Conservation (phyloP, 805 yeast species). For the Lachancea nothofagi region DNA sequence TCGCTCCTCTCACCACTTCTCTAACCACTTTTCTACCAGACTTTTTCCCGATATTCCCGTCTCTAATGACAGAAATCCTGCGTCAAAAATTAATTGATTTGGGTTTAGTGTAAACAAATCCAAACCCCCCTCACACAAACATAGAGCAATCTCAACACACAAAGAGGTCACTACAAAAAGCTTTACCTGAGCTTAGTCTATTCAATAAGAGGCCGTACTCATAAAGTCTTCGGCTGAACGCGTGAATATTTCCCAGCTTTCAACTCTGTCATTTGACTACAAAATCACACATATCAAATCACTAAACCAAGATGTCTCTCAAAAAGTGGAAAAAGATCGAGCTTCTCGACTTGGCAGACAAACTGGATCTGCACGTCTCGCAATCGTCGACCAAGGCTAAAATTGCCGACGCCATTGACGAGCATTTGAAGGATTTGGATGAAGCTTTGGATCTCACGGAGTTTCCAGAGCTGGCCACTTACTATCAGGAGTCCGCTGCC, state of each 20-base stretch:
- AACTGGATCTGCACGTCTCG: slow-evolving; percentile 18
- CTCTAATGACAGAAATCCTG: neutral
- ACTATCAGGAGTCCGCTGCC: slow-evolving; percentile 14
- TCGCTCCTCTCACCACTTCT: too few species aligned
- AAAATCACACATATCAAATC: neutral
- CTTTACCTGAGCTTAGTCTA: too few species aligned
- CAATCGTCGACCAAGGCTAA: slow-evolving; percentile 19
- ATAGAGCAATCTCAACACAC: neutral
- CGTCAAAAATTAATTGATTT: slow-evolving; percentile 1
- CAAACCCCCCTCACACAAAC: neutral
- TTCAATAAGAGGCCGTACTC: too few species aligned
- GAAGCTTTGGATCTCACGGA: slow-evolving; percentile 23
- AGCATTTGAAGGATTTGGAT: slow-evolving; percentile 16
- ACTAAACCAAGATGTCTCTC: slow-evolving; percentile 10
- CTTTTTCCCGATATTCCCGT: too few species aligned
- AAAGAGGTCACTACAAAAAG: neutral
- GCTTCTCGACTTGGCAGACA: slow-evolving; percentile 25
- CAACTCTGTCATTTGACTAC: neutral
- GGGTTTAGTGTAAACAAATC: slow-evolving; percentile 4
- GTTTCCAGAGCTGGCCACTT: slow-evolving; percentile 26
- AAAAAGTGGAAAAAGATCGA: slow-evolving; percentile 27
- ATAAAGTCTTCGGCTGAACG: too few species aligned
- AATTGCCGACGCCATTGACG: slow-evolving; percentile 17
- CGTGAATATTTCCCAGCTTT: neutral
- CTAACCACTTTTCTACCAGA: too few species aligned